These are phyloP conservation scores for Emmonsia crescens DNA, from an alignment of 2,329 filamentous ascomycete genomes.

Conservation along the genomic window DNA sequence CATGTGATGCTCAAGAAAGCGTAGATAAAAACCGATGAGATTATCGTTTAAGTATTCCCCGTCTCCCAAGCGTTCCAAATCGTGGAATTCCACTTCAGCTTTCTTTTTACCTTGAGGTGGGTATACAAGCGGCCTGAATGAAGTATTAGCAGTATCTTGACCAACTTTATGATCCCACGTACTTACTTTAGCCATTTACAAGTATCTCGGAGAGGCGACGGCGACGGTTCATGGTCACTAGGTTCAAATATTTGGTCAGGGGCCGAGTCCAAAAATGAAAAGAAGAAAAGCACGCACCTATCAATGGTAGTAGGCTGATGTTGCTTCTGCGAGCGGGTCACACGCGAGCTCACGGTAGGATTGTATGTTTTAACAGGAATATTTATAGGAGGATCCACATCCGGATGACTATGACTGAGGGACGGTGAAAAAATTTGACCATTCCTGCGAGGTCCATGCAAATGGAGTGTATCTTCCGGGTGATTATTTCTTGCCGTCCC, in stretches of 20 bases:
- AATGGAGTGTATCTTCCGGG: background rate
- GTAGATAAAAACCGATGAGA: slow-evolving; percentile 77
- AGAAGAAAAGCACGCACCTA: slow-evolving; percentile 7
- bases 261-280: slow-evolving; percentile 4
- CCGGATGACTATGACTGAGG: slow-evolving; percentile 8
- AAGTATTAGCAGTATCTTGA: slow-evolving; percentile 1
- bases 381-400: slow-evolving; percentile 9
- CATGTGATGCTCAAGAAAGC: slow-evolving; percentile 55
- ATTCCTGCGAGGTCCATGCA: background rate
- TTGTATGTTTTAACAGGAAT: slow-evolving; percentile 23
- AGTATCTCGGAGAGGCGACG: background rate
- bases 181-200: slow-evolving; percentile 10
- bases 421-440: background rate
- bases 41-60: slow-evolving; percentile 88
- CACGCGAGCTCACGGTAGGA: slow-evolving; percentile 7
- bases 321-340: slow-evolving; percentile 24
- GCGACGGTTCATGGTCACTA: slow-evolving; percentile 4
- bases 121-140: slow-evolving; percentile 32
- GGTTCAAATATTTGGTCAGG: slow-evolving; percentile 12
- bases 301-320: slow-evolving; percentile 8
- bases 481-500: background rate
- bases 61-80: slow-evolving; percentile 63
- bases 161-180: background rate
- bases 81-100: slow-evolving; percentile 34
- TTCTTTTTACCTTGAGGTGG: slow-evolving; percentile 37